Conservation (phyloP, 768 basidiomycete genomes). For the Leucocoprinus sp. region DNA sequence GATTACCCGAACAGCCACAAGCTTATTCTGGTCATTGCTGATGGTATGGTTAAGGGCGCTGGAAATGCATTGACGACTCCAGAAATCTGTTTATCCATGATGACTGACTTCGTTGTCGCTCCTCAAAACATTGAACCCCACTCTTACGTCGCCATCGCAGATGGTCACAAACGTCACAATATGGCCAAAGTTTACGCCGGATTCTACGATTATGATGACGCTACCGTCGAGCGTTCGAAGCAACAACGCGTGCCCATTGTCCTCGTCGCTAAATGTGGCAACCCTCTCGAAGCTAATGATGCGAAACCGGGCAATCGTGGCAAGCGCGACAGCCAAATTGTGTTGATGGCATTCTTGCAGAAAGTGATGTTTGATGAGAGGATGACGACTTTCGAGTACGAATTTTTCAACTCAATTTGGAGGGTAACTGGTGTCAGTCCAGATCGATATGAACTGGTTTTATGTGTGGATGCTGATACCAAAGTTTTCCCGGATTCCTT, state of each 20-base stretch:
- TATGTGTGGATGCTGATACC: slow-evolving; percentile 96
- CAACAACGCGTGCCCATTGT: slow-evolving; percentile 96
- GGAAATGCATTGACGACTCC: slow-evolving; percentile 88
- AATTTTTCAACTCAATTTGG: slow-evolving; percentile 99
- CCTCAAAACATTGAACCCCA: slow-evolving; percentile 84
- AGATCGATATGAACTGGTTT: slow-evolving; percentile 89
- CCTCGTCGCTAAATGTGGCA: slow-evolving; percentile 92
- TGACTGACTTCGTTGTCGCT: slow-evolving; percentile 85
- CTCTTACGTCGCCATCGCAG: slow-evolving; percentile 97
- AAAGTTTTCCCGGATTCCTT: slow-evolving; percentile 99
- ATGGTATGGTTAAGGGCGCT: slow-evolving; percentile 96
- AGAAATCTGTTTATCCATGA: slow-evolving; percentile 92
- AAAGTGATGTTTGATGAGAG: slow-evolving; percentile 99
- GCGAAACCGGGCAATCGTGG: slow-evolving; percentile 96
- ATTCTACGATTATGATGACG: slow-evolving; percentile 91
- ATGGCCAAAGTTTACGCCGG: slow-evolving; percentile 99
- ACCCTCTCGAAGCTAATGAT: slow-evolving; percentile 82
- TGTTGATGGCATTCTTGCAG: slow-evolving; percentile 95
- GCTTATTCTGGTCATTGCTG: slow-evolving; percentile 88
- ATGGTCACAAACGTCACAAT: slow-evolving; percentile 99
- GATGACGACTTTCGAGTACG: slow-evolving; percentile 99
- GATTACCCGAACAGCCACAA: slow-evolving; percentile 99
- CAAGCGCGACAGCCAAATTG: slow-evolving; percentile 97
- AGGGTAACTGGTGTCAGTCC: slow-evolving; percentile 91
- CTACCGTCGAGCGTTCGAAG: slow-evolving; percentile 82